Evolutionary conservation across 2,329 filamentous ascomycete species (phyloP).

Genomic region (Chaetomiaceae sp.): DNA sequence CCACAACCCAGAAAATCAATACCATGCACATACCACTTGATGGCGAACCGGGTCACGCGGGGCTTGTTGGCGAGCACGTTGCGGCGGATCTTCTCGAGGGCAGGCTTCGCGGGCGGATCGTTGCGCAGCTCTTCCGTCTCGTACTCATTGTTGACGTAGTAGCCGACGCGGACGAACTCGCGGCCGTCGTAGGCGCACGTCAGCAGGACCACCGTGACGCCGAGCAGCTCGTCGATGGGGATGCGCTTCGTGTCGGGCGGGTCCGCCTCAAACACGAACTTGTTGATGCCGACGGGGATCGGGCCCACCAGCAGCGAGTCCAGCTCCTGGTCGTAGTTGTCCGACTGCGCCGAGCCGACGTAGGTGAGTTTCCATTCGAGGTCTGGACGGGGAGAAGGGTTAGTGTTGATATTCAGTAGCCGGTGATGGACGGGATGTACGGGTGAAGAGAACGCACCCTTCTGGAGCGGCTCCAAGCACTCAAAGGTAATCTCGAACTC

Average conservation of each 20-base stretch:
- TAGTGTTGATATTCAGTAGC: neutral
- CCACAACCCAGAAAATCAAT: neutral
- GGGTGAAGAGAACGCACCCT: slow-evolving; percentile 51
- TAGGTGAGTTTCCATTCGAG: slow-evolving; percentile 99
- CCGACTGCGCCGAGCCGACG: slow-evolving; percentile 95
- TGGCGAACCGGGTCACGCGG: slow-evolving; percentile 91
- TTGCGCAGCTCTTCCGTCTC: slow-evolving; percentile 82
- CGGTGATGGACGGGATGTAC: slow-evolving; percentile 3
- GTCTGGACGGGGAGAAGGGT: slow-evolving; percentile 53
- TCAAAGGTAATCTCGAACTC: slow-evolving; percentile 99
- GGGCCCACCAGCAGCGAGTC: slow-evolving; percentile 94
- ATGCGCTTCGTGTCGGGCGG: slow-evolving; percentile 86
- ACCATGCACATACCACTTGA: slow-evolving; percentile 73
- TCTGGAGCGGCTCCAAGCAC: slow-evolving; percentile 88
- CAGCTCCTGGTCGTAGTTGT: slow-evolving; percentile 97
- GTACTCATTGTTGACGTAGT: slow-evolving; percentile 99
- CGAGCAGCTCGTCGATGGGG: slow-evolving; percentile 89
- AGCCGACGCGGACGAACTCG: slow-evolving; percentile 96
- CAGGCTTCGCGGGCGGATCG: slow-evolving; percentile 85
- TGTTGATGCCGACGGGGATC: slow-evolving; percentile 97
- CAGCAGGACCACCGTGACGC: slow-evolving; percentile 92
- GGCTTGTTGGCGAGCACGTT: slow-evolving; percentile 97
- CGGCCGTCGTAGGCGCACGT: slow-evolving; percentile 94
- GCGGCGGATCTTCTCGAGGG: slow-evolving; percentile 85
- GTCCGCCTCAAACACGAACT: slow-evolving; percentile 96